These are phyloP conservation scores for Calendula officinalis DNA, from an alignment of 129 eudicot genomes.

Conservation along the genomic window DNA sequence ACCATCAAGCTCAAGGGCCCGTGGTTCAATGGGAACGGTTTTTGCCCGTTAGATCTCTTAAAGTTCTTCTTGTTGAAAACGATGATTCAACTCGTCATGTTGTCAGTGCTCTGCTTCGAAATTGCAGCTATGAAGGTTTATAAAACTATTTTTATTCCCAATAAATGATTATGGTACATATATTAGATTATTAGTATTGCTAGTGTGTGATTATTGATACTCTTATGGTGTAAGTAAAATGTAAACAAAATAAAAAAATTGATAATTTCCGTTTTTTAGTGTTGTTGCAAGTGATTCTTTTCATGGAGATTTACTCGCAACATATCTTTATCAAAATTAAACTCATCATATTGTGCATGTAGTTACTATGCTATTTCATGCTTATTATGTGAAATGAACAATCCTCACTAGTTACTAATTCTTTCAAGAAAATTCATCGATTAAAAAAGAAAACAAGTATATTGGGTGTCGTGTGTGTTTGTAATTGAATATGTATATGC, in stretches of 20 bases:
- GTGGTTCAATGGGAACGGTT: constrained; percentile 66
- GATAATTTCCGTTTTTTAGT: constrained; percentile 14
- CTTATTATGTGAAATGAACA: too few species aligned
- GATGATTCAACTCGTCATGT: constrained; percentile 84
- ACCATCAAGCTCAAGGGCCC: constrained; percentile 47
- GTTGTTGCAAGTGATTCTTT: constrained; percentile 14
- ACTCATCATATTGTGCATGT: background rate
- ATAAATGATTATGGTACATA: constrained; percentile 24
- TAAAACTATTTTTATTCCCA: constrained; percentile 19
- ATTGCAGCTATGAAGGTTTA: constrained; percentile 78
- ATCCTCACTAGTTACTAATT: too few species aligned
- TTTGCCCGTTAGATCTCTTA: constrained; percentile 56
- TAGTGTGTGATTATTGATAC: background rate
- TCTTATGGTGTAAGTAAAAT: background rate
- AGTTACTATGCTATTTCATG: background rate
- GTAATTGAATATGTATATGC: background rate
- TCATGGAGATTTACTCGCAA: constrained; percentile 5
- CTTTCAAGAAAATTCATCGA: background rate
- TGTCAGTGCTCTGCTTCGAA: constrained; percentile 74
- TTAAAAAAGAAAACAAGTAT: background rate
- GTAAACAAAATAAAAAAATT: constrained; percentile 3
- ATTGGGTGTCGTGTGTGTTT: constrained; percentile 6
- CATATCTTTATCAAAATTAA: constrained; percentile 5
- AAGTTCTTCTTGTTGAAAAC: constrained; percentile 71
- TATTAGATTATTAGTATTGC: constrained; percentile 1